Evolutionary conservation across 805 yeast species (phyloP).

Genomic region (Kuraishia cidri): DNA sequence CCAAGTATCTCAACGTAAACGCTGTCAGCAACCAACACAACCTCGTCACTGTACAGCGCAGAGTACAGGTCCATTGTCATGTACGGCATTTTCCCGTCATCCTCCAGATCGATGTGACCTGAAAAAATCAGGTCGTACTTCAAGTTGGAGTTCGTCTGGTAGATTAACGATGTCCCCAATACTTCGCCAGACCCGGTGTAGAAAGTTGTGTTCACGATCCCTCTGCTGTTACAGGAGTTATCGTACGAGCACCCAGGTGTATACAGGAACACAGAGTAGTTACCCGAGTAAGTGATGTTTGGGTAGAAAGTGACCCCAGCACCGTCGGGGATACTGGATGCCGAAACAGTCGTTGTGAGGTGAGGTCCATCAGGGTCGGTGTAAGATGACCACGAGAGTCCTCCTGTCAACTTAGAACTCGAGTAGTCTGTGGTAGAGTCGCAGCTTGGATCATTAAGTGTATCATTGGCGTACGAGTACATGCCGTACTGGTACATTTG

Average conservation of each 20-base stretch:
- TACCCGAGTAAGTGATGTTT: constrained; percentile 63
- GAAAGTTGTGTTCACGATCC: constrained; percentile 71
- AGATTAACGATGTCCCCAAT: constrained; percentile 37
- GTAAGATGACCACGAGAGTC: constrained; percentile 12
- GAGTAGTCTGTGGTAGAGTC: constrained; percentile 9
- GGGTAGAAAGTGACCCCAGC: constrained; percentile 50
- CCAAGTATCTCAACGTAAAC: constrained; percentile 39
- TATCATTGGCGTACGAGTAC: constrained; percentile 64
- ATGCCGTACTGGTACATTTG: constrained; percentile 57
- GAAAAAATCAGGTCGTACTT: constrained; percentile 74
- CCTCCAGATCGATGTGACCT: constrained; percentile 55
- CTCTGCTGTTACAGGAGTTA: constrained; percentile 59
- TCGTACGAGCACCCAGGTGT: constrained; percentile 85
- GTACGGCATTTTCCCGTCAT: constrained; percentile 23
- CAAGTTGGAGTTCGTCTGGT: constrained; percentile 71
- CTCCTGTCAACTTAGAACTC: constrained; percentile 7
- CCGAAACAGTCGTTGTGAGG: constrained; percentile 5
- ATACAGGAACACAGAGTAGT: constrained; percentile 60
- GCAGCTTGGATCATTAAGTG: constrained; percentile 64
- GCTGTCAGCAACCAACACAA: constrained; percentile 67
- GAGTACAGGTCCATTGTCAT: constrained; percentile 25
- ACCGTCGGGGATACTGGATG: constrained; percentile 13
- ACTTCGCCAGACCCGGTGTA: constrained; percentile 34
- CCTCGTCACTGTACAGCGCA: constrained; percentile 9
- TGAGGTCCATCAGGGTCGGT: constrained; percentile 2